Conservation (phyloP, 2,329 filamentous ascomycete genomes). For the Dothidotthia symphoricarpi region DNA sequence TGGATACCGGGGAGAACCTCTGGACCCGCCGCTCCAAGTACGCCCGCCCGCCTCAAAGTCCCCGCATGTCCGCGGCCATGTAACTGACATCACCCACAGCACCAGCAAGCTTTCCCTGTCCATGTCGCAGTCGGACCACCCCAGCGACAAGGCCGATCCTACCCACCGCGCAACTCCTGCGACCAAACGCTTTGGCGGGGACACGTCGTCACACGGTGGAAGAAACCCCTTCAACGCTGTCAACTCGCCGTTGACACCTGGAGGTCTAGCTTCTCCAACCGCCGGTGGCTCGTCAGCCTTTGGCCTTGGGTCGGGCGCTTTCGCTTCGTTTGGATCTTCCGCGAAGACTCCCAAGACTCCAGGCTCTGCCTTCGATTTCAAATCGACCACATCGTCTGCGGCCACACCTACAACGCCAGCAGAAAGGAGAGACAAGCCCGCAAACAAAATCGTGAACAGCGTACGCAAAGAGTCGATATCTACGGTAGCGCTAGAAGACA, state of each 20-base stretch:
- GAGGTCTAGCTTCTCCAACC: conserved; percentile 69
- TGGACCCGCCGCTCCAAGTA: conserved; percentile 86
- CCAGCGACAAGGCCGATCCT: conserved; percentile 52
- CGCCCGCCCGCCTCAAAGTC: conserved; percentile 34
- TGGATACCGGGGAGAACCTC: conserved; percentile 50
- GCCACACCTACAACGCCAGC: conserved; percentile 55
- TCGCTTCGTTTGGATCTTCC: conserved; percentile 84
- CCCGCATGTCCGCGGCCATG: conserved; percentile 14
- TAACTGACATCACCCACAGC: conserved; percentile 51
- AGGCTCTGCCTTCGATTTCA: conserved; percentile 76
- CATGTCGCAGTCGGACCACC: conserved; percentile 61
- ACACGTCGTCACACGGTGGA: conserved; percentile 70
- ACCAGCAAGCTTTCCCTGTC: conserved; percentile 88
- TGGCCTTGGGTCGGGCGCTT: conserved; percentile 89
- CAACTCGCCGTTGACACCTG: conserved; percentile 63
- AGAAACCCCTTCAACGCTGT: conserved; percentile 77
- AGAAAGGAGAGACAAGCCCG: conserved; percentile 57
- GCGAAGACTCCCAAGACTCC: conserved; percentile 85
- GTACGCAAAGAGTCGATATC: conserved; percentile 37
- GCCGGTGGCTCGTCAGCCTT: conserved; percentile 82
- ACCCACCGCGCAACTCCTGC: conserved; percentile 63
- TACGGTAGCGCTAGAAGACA: conserved; percentile 28
- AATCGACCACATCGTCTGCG: conserved; percentile 52
- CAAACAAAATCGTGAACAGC: conserved; percentile 34
- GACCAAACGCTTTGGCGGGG: conserved; percentile 72